Percentiles rank a stretch among this genome's conserved stretches.
Conservation (phyloP, 768 basidiomycete species). For the Macrolepiota fuliginosa region DNA sequence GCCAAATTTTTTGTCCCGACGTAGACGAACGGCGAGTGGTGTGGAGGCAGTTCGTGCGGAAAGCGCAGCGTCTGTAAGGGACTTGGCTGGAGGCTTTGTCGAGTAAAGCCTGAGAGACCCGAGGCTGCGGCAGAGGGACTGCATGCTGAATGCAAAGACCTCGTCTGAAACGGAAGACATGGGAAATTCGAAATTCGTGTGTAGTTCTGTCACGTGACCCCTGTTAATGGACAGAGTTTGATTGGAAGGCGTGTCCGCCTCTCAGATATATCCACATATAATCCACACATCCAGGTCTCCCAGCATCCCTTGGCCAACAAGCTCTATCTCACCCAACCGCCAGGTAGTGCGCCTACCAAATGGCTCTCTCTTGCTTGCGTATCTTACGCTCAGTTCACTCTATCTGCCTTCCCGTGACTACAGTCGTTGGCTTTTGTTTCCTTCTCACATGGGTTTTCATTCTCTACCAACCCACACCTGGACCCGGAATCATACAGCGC, state of each 20-base stretch:
- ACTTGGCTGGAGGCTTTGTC: constrained; percentile 29
- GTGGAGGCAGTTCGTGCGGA: constrained; percentile 67
- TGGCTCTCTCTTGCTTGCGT: constrained; percentile 33
- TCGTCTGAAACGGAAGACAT: background rate
- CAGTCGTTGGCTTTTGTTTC: constrained; percentile 64
- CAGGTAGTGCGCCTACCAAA: constrained; percentile 28
- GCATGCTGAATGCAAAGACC: constrained; percentile 21
- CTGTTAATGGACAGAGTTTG: background rate
- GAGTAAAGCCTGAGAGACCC: constrained; percentile 33
- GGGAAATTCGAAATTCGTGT: background rate
- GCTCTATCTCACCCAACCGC: constrained; percentile 17
- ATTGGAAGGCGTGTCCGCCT: constrained; percentile 10
- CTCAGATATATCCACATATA: background rate
- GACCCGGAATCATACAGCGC: constrained; percentile 67
- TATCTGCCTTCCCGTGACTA: constrained; percentile 54
- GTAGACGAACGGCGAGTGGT: constrained; percentile 70
- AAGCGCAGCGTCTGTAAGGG: constrained; percentile 37
- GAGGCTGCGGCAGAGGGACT: constrained; percentile 29
- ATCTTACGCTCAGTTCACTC: constrained; percentile 52
- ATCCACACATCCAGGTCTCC: background rate
- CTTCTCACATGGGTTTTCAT: constrained; percentile 77
- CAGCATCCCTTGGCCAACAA: background rate
- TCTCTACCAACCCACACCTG: constrained; percentile 74
- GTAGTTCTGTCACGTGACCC: constrained; percentile 1
- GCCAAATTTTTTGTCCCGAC: constrained; percentile 54